phyloP scores from a whole-genome alignment of 2,329 filamentous ascomycete species.

The Xenosphaeropsis pyriputrescens region DNA sequence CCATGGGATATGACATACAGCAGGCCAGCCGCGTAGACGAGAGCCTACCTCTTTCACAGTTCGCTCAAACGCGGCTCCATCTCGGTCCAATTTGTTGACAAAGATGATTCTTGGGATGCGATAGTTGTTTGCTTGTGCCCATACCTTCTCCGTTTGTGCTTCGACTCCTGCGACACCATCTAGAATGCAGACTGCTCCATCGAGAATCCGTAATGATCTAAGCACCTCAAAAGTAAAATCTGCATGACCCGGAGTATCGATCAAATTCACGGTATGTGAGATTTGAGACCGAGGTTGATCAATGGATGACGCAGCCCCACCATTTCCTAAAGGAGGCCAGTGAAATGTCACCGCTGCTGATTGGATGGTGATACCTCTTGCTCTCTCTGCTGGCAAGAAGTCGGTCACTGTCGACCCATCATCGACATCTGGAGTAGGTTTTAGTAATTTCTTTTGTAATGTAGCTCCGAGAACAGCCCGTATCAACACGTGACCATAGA shows the following conservation, averaged over 20 bases:
- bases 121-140: slow-evolving; percentile 78
- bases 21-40: slow-evolving; percentile 68
- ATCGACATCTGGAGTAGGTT: slow-evolving; percentile 54
- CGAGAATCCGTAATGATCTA: slow-evolving; percentile 73
- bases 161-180: slow-evolving; percentile 91
- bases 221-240: slow-evolving; percentile 97
- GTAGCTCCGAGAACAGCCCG: neutral
- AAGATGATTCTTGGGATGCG: slow-evolving; percentile 70
- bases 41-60: slow-evolving; percentile 77
- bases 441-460: neutral
- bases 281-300: slow-evolving; percentile 24
- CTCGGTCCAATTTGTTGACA: slow-evolving; percentile 75
- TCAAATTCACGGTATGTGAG: slow-evolving; percentile 69
- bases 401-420: slow-evolving; percentile 95
- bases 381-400: slow-evolving; percentile 83
- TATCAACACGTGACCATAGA: neutral
- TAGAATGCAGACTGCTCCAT: slow-evolving; percentile 84
- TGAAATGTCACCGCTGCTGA: slow-evolving; percentile 91
- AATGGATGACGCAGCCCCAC: slow-evolving; percentile 22
- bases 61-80: slow-evolving; percentile 67
- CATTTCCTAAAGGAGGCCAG: slow-evolving; percentile 52
- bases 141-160: slow-evolving; percentile 93
- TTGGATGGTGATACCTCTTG: slow-evolving; percentile 92
- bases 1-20: slow-evolving; percentile 92
- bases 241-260: slow-evolving; percentile 92